These are phyloP conservation scores for Penicillium argentinense DNA, from an alignment of 495 filamentous ascomycete species.

Conservation along the genomic window DNA sequence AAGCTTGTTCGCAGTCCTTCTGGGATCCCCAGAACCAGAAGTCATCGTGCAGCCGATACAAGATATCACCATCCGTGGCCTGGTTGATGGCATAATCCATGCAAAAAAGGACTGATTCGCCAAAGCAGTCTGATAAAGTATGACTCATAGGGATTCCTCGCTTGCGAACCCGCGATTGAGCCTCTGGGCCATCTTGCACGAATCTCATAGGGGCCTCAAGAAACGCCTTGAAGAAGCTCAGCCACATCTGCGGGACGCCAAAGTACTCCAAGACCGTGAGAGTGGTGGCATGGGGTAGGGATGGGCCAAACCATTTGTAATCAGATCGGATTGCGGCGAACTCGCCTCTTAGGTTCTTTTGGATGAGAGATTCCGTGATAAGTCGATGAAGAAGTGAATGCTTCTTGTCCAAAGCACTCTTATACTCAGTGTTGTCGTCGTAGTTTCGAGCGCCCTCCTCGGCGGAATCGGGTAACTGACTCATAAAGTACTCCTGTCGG, in stretches of 20 bases:
- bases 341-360: constrained; percentile 54
- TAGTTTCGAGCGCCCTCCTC: constrained; percentile 26
- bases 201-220: constrained; percentile 62
- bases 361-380: constrained; percentile 62
- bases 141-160: constrained; percentile 62
- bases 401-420: constrained; percentile 53
- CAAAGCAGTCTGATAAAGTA: constrained; percentile 56
- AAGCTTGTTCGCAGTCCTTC: constrained; percentile 54
- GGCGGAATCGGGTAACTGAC: constrained; percentile 39
- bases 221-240: constrained; percentile 61
- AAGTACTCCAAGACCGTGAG: constrained; percentile 57
- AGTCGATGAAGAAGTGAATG: constrained; percentile 61
- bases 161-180: constrained; percentile 43
- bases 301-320: constrained; percentile 62
- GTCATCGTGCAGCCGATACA: constrained; percentile 67
- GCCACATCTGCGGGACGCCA: constrained; percentile 58
- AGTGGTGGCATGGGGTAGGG: constrained; percentile 60
- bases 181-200: constrained; percentile 47
- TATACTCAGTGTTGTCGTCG: constrained; percentile 32
- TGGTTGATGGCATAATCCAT: constrained; percentile 68
- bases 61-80: constrained; percentile 44
- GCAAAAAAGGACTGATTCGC: constrained; percentile 62
- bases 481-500: constrained; percentile 54
- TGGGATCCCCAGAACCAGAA: constrained; percentile 69
- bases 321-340: constrained; percentile 62